A percentile compares a stretch with the other conserved stretches of the same genome.
These are phyloP conservation scores for Hirsutella rhossiliensis DNA, from an alignment of 2,329 filamentous ascomycete species.

Conservation along the genomic window DNA sequence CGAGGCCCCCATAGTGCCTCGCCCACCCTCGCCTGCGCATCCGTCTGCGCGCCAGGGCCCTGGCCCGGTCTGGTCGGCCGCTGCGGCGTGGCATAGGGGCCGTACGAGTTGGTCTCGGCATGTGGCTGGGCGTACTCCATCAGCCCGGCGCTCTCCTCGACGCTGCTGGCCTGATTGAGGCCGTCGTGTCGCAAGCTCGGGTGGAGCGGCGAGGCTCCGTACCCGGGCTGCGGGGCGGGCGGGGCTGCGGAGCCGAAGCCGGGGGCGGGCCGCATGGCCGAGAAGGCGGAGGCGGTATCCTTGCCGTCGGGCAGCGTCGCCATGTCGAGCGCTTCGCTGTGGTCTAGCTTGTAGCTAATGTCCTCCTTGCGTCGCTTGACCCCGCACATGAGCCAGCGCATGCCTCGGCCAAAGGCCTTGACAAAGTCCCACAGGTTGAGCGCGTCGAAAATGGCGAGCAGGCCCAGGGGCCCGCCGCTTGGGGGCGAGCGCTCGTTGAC, in stretches of 20 bases:
- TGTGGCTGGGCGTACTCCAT: slow-evolving; percentile 24
- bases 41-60: background rate
- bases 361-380: slow-evolving; percentile 46
- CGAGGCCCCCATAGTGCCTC: slow-evolving; percentile 7
- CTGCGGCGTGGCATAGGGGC: background rate
- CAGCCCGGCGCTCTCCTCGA: slow-evolving; percentile 30
- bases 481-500: slow-evolving; percentile 38
- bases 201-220: slow-evolving; percentile 18
- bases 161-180: slow-evolving; percentile 15
- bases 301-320: slow-evolving; percentile 23
- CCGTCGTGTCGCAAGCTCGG: background rate
- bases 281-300: slow-evolving; percentile 3
- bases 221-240: slow-evolving; percentile 16
- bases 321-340: slow-evolving; percentile 22
- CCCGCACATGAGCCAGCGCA: slow-evolving; percentile 72
- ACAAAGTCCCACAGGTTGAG: slow-evolving; percentile 75
- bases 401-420: slow-evolving; percentile 65
- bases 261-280: slow-evolving; percentile 24
- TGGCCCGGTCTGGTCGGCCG: background rate
- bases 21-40: slow-evolving; percentile 4
- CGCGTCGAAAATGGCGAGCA: slow-evolving; percentile 56
- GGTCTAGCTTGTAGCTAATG: slow-evolving; percentile 29
- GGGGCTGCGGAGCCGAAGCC: slow-evolving; percentile 11
- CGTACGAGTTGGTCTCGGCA: slow-evolving; percentile 6
- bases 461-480: slow-evolving; percentile 50